Evolutionary conservation across 2,329 filamentous ascomycete species (phyloP).

Genomic region (Alternaria infectoria): DNA sequence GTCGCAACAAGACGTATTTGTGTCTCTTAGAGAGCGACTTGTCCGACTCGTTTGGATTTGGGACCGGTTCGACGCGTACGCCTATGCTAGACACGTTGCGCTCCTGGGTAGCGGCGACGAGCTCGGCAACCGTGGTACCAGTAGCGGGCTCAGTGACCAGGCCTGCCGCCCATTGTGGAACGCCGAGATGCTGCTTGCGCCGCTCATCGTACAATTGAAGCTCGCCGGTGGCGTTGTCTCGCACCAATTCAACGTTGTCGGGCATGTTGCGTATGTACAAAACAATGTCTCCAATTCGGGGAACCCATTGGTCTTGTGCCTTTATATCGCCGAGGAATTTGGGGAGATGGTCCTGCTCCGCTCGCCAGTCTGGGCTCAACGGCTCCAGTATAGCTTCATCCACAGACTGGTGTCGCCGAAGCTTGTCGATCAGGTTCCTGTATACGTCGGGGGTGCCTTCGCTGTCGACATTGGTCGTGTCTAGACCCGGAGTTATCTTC

Average conservation of each 20-base stretch:
- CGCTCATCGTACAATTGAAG: constrained; percentile 33
- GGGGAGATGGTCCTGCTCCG: constrained; percentile 54
- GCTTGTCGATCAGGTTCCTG: constrained; percentile 56
- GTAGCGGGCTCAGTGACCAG: constrained; percentile 60
- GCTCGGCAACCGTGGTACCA: constrained; percentile 53
- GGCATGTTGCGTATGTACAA: constrained; percentile 55
- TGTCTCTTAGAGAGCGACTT: constrained; percentile 62
- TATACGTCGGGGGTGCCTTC: constrained; percentile 63
- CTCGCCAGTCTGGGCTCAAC: constrained; percentile 63
- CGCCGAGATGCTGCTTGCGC: constrained; percentile 39
- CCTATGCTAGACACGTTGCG: constrained; percentile 58
- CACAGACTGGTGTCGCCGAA: constrained; percentile 51
- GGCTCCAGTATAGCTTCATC: constrained; percentile 58
- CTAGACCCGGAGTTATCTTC: constrained; percentile 21
- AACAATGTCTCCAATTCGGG: constrained; percentile 63
- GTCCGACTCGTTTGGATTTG: constrained; percentile 56
- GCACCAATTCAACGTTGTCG: constrained; percentile 35
- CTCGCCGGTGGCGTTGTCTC: constrained; percentile 27
- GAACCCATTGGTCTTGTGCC: constrained; percentile 58
- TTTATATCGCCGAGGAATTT: constrained; percentile 51
- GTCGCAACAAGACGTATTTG: constrained; percentile 61
- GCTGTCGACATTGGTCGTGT: constrained; percentile 50
- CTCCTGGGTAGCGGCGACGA: constrained; percentile 50
- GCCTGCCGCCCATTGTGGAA: constrained; percentile 63
- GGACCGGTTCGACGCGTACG: constrained; percentile 64